Evolutionary conservation across 148 eudicot genomes (phyloP).

Genomic region (Rhododendron simsii): DNA sequence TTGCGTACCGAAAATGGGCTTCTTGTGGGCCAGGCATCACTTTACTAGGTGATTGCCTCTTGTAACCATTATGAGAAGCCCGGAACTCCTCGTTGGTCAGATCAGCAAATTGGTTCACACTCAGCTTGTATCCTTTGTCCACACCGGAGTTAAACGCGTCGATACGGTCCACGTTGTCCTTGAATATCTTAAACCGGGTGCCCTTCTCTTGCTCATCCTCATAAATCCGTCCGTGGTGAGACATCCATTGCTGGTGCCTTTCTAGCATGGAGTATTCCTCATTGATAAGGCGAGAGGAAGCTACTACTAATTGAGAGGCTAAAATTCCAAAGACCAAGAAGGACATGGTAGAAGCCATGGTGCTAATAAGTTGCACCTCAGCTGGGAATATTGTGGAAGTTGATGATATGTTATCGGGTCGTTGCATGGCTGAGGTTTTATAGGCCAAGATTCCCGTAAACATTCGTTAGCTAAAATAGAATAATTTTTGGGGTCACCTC

Average conservation of each 20-base stretch:
- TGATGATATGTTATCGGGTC: background rate
- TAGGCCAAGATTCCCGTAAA: background rate
- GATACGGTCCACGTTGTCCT: constrained; percentile 43
- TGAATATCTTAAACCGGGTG: constrained; percentile 39
- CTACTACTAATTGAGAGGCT: background rate
- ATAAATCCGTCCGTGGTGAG: constrained; percentile 47
- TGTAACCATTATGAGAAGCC: constrained; percentile 38
- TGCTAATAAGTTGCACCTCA: too few species aligned
- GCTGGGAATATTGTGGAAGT: background rate
- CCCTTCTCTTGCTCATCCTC: constrained; percentile 37
- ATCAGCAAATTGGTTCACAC: constrained; percentile 56
- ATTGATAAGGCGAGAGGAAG: constrained; percentile 26
- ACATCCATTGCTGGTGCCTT: constrained; percentile 58
- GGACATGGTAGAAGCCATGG: constrained; percentile 21
- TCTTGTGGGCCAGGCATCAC: constrained; percentile 3
- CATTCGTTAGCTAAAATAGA: background rate
- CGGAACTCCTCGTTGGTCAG: constrained; percentile 54
- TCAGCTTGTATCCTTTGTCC: constrained; percentile 29
- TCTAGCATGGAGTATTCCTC: constrained; percentile 24
- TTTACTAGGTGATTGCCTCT: constrained; percentile 1
- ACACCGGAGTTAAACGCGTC: constrained; percentile 31
- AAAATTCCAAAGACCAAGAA: constrained; percentile 7
- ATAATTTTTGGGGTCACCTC: too few species aligned
- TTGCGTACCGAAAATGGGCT: constrained; percentile 33
- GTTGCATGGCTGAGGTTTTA: constrained; percentile 3